A percentile compares a stretch with the other conserved stretches of the same genome.
These are phyloP conservation scores for Lathyrus tuberosus DNA, from an alignment of 306 rosid species.

Conservation along the genomic window DNA sequence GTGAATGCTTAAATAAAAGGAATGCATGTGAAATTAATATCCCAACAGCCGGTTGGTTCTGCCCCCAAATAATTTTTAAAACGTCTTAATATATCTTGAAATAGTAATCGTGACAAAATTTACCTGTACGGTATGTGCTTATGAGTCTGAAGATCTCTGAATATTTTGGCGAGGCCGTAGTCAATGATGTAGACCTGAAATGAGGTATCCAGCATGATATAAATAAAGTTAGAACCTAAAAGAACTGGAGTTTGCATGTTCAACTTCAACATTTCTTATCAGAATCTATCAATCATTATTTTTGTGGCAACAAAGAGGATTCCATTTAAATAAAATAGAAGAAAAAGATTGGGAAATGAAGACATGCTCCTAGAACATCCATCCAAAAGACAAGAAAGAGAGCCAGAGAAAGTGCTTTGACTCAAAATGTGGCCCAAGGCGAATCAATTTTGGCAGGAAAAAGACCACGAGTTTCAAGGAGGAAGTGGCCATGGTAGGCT, in stretches of 20 bases:
- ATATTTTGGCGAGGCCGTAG: slow-evolving; percentile 97
- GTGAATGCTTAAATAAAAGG: slow-evolving; percentile 29
- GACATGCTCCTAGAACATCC: slow-evolving; percentile 28
- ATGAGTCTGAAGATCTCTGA: slow-evolving; percentile 95
- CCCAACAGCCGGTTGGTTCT: slow-evolving; percentile 14
- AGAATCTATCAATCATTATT: slow-evolving; percentile 19
- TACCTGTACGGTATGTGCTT: slow-evolving; percentile 98
- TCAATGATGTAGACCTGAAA: slow-evolving; percentile 88
- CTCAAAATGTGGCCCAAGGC: slow-evolving; percentile 25
- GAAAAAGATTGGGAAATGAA: slow-evolving; percentile 19
- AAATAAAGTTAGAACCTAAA: slow-evolving; percentile 20
- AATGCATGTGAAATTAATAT: slow-evolving; percentile 11
- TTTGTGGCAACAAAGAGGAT: slow-evolving; percentile 20
- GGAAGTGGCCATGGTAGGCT: slow-evolving; percentile 23
- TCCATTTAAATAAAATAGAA: slow-evolving; percentile 13
- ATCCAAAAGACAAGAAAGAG: slow-evolving; percentile 18
- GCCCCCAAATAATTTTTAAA: not conserved
- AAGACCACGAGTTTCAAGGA: slow-evolving; percentile 22
- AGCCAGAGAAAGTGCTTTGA: not conserved
- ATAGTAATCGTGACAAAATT: slow-evolving; percentile 26
- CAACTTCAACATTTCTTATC: slow-evolving; percentile 13
- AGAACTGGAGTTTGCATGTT: slow-evolving; percentile 15
- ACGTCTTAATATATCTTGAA: slow-evolving; percentile 21
- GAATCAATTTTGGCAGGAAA: slow-evolving; percentile 6
- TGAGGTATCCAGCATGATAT: slow-evolving; percentile 29